phyloP scores from a whole-genome alignment of 352 stramenopile species.

The Globisporangium solare region DNA sequence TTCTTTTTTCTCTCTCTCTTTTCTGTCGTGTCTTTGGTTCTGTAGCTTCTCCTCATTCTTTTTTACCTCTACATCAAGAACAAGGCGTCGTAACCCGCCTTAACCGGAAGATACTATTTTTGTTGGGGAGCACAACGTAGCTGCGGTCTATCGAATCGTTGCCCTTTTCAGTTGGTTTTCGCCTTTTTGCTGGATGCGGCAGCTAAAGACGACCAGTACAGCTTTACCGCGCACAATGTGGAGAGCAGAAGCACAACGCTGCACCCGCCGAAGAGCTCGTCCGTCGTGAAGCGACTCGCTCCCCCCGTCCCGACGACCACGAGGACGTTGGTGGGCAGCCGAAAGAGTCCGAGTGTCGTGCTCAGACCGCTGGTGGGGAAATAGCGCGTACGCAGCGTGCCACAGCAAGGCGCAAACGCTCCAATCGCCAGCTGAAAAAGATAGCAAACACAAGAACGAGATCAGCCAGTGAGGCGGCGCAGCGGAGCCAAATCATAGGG shows the following conservation, averaged over 20 bases:
- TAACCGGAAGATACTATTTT: constrained; percentile 12
- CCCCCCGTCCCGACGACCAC: constrained; percentile 53
- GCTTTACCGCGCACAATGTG: constrained; percentile 23
- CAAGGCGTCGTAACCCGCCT: constrained; percentile 33
- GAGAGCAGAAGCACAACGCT: constrained; percentile 30
- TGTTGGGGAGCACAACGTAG: background rate
- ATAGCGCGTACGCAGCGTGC: constrained; percentile 39
- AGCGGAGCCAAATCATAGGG: background rate
- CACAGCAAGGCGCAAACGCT: constrained; percentile 46
- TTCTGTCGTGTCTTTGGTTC: constrained; percentile 1
- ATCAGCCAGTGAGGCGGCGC: background rate
- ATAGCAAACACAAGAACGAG: background rate
- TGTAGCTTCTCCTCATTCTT: constrained; percentile 39
- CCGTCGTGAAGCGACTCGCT: constrained; percentile 22
- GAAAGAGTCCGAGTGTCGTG: constrained; percentile 47
- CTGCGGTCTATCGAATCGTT: no score
- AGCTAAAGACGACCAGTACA: constrained; percentile 20
- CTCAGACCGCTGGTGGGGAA: constrained; percentile 38
- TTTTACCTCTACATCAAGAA: constrained; percentile 53
- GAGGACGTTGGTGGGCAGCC: constrained; percentile 58
- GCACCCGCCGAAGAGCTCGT: constrained; percentile 40
- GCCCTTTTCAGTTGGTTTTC: background rate
- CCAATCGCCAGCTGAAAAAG: constrained; percentile 44
- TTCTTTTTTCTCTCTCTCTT: background rate
- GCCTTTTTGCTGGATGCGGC: constrained; percentile 15